Conservation (phyloP, 495 filamentous ascomycete genomes). For the Lophium mytilinum region DNA sequence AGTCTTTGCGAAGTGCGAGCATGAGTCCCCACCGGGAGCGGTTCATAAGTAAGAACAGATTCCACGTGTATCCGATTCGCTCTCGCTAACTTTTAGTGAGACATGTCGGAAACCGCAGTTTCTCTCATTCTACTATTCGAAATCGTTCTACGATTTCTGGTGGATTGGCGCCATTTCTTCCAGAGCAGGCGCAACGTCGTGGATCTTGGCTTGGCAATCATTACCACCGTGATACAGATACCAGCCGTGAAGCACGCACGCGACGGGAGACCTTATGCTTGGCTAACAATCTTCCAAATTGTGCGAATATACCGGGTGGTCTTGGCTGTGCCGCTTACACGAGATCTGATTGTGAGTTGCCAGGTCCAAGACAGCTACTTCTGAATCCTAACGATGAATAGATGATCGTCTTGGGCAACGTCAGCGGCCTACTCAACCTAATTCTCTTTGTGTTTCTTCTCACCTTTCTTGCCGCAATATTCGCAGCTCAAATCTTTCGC, state of each 20-base stretch:
- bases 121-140: constrained; percentile 75
- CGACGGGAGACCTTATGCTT: constrained; percentile 64
- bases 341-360: constrained; percentile 60
- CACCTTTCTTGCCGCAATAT: constrained; percentile 86
- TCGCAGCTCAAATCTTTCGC: constrained; percentile 87
- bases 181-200: constrained; percentile 62
- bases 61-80: not conserved
- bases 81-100: constrained; percentile 21
- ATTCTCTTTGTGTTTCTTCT: constrained; percentile 95
- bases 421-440: constrained; percentile 85
- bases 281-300: constrained; percentile 91
- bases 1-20: constrained; percentile 62
- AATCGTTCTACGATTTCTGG: constrained; percentile 68
- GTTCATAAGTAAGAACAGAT: constrained; percentile 38
- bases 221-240: constrained; percentile 79
- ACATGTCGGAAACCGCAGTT: constrained; percentile 64
- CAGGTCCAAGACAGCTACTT: no score
- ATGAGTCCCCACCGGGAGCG: constrained; percentile 52
- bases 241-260: constrained; percentile 64
- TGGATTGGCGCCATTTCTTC: constrained; percentile 75
- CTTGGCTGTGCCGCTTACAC: constrained; percentile 76
- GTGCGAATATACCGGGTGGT: constrained; percentile 88
- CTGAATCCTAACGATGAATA: constrained; percentile 4
- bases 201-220: constrained; percentile 69
- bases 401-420: constrained; percentile 77